A percentile compares a stretch with the other conserved stretches of the same genome.
phyloP scores from a whole-genome alignment of 2,329 filamentous ascomycete species.

The Bipolaris gigantea region DNA sequence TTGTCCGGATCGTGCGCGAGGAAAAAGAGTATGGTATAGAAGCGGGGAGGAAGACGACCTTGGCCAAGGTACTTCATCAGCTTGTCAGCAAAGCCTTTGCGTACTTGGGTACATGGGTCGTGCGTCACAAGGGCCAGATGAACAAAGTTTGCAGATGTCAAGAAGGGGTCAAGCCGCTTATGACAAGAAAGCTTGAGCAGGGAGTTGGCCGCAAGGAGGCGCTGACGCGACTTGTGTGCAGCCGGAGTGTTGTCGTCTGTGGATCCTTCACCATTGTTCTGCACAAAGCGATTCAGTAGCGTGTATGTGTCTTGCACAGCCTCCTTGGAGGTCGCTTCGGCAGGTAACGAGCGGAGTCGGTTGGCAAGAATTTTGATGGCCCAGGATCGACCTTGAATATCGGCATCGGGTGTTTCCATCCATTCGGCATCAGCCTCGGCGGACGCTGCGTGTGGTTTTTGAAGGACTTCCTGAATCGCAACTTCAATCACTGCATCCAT shows the following conservation, averaged over 20 bases:
- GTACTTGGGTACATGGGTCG: constrained; percentile 72
- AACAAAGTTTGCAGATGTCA: constrained; percentile 77
- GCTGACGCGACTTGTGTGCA: constrained; percentile 77
- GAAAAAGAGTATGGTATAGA: constrained; percentile 87
- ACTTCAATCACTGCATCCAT: constrained; percentile 79
- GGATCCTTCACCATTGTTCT: constrained; percentile 76
- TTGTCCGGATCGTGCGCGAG: constrained; percentile 84
- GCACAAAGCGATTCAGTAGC: constrained; percentile 75
- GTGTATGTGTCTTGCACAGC: constrained; percentile 71
- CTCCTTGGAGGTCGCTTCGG: constrained; percentile 50
- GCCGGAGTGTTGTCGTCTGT: constrained; percentile 72
- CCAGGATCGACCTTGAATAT: constrained; percentile 80
- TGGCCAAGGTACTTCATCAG: constrained; percentile 88
- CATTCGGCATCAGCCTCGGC: constrained; percentile 56
- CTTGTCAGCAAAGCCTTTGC: constrained; percentile 77
- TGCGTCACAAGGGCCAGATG: constrained; percentile 78
- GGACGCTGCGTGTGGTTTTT: constrained; percentile 63
- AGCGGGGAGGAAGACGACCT: constrained; percentile 69
- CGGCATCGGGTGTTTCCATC: constrained; percentile 69
- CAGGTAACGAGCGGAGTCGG: constrained; percentile 65
- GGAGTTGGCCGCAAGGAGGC: constrained; percentile 78
- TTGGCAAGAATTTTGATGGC: constrained; percentile 87
- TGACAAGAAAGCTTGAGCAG: constrained; percentile 79
- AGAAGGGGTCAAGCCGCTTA: constrained; percentile 73
- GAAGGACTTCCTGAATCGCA: constrained; percentile 72